Evolutionary conservation across 2,329 filamentous ascomycete species (phyloP).

Genomic region (Chalaropsis thielavioides): DNA sequence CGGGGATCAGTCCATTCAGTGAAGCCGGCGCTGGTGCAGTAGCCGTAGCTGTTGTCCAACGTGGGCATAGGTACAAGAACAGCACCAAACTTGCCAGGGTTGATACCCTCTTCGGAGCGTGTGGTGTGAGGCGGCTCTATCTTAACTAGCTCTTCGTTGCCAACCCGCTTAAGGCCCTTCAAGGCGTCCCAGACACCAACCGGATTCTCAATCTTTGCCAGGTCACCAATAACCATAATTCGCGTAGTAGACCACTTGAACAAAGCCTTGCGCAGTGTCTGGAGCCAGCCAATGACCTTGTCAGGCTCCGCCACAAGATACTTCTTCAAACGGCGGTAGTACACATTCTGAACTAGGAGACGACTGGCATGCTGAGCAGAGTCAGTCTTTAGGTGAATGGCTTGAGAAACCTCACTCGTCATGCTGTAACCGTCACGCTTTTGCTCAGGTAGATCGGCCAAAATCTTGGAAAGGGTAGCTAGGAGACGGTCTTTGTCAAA

Average conservation of each 20-base stretch:
- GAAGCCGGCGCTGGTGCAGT: slow-evolving; percentile 60
- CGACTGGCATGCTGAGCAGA: slow-evolving; percentile 65
- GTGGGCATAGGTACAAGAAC: slow-evolving; percentile 82
- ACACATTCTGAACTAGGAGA: slow-evolving; percentile 73
- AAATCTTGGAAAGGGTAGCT: slow-evolving; percentile 59
- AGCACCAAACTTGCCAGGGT: slow-evolving; percentile 57
- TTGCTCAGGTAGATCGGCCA: slow-evolving; percentile 80
- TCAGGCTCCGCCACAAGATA: slow-evolving; percentile 64
- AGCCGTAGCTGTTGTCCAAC: slow-evolving; percentile 80
- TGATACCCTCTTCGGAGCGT: slow-evolving; percentile 60
- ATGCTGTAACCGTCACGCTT: slow-evolving; percentile 72
- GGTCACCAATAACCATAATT: slow-evolving; percentile 66
- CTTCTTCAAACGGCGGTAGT: slow-evolving; percentile 72
- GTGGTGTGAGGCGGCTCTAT: slow-evolving; percentile 57
- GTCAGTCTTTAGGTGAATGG: slow-evolving; percentile 64
- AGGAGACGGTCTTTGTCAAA: slow-evolving; percentile 59
- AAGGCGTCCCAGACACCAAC: slow-evolving; percentile 61
- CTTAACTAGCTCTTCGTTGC: slow-evolving; percentile 31
- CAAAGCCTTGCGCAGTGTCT: slow-evolving; percentile 58
- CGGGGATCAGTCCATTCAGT: slow-evolving; percentile 61
- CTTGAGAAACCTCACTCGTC: slow-evolving; percentile 52
- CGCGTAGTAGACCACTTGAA: slow-evolving; percentile 79
- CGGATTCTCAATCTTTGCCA: slow-evolving; percentile 58
- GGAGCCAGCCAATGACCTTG: slow-evolving; percentile 60
- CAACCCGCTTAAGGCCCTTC: slow-evolving; percentile 18